Evolutionary conservation across 148 eudicot species (phyloP).

Genomic region (Heliamphora exappendiculata): DNA sequence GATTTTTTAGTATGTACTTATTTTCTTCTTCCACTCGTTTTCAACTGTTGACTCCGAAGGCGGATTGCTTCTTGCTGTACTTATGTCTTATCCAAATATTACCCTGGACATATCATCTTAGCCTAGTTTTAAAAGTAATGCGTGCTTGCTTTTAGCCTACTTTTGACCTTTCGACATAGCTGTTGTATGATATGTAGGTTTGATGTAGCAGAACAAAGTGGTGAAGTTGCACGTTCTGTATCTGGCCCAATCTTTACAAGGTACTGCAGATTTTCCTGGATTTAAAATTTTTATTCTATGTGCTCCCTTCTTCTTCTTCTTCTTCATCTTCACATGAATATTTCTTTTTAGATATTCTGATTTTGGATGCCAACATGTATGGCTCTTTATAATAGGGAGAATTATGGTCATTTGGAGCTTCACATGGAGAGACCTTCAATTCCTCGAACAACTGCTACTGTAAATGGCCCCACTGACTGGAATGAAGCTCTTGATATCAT

Average conservation of each 20-base stretch:
- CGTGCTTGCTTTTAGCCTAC: not conserved
- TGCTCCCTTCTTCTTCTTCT: not conserved
- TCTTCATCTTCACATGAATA: not conserved
- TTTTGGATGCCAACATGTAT: constrained; percentile 2
- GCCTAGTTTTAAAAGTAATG: not conserved
- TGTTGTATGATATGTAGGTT: constrained; percentile 30
- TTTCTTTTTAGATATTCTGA: not conserved
- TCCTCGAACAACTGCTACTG: constrained; percentile 37
- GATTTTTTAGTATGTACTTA: not conserved
- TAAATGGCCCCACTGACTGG: constrained; percentile 82
- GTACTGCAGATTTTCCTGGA: constrained; percentile 24
- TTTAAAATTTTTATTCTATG: not conserved
- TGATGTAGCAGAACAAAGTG: constrained; percentile 91
- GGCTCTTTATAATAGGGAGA: constrained; percentile 47
- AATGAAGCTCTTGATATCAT: constrained; percentile 92
- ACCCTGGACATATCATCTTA: not conserved
- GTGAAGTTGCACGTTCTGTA: constrained; percentile 66
- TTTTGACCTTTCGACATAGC: constrained; percentile 2
- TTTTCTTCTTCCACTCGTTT: not conserved
- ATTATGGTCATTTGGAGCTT: constrained; percentile 52
- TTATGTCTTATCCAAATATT: not conserved
- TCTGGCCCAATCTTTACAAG: constrained; percentile 62
- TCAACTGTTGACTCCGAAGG: not conserved
- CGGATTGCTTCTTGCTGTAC: not conserved
- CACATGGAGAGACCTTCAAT: constrained; percentile 51